A percentile compares a stretch with the other conserved stretches of the same genome.
Conservation (phyloP, 352 stramenopile genomes). For the Phytophthora podocarpi region DNA sequence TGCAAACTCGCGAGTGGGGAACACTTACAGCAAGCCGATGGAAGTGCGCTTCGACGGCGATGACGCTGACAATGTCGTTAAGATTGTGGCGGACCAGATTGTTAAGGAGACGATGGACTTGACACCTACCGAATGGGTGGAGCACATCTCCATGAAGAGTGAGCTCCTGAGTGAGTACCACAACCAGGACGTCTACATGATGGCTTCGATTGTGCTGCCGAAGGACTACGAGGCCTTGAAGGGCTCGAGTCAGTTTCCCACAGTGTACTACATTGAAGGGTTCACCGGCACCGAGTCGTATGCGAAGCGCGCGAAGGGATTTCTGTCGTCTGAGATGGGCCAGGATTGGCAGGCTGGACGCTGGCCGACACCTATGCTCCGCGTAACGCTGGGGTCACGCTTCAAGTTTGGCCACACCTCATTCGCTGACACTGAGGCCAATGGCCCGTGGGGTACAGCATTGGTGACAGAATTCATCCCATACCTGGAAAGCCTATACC, state of each 20-base stretch:
- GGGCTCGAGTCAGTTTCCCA: slow-evolving; percentile 41
- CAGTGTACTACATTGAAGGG: slow-evolving; percentile 82
- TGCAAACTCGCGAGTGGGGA: slow-evolving; percentile 62
- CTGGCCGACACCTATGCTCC: slow-evolving; percentile 67
- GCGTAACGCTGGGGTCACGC: slow-evolving; percentile 74
- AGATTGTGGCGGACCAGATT: slow-evolving; percentile 56
- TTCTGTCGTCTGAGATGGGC: slow-evolving; percentile 71
- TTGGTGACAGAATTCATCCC: slow-evolving; percentile 77
- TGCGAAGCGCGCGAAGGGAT: slow-evolving; percentile 58
- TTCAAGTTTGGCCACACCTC: slow-evolving; percentile 82
- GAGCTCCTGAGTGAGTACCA: slow-evolving; percentile 72
- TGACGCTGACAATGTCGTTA: slow-evolving; percentile 39
- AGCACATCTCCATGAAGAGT: slow-evolving; percentile 75
- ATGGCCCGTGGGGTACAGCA: slow-evolving; percentile 71
- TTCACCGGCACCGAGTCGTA: slow-evolving; percentile 75
- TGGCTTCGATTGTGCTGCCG: slow-evolving; percentile 63
- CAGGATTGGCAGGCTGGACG: slow-evolving; percentile 55
- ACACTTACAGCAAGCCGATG: slow-evolving; percentile 64
- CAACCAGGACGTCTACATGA: slow-evolving; percentile 70
- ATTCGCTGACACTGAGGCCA: slow-evolving; percentile 67
- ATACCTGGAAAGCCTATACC: slow-evolving; percentile 60
- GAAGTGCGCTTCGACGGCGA: slow-evolving; percentile 39
- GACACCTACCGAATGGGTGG: slow-evolving; percentile 56
- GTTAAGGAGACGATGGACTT: slow-evolving; percentile 53
- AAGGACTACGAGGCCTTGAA: slow-evolving; percentile 54